Base-by-base conservation (phyloP, 768 basidiomycete genomes). In the Porpolomopsis calyptriformis region DNA sequence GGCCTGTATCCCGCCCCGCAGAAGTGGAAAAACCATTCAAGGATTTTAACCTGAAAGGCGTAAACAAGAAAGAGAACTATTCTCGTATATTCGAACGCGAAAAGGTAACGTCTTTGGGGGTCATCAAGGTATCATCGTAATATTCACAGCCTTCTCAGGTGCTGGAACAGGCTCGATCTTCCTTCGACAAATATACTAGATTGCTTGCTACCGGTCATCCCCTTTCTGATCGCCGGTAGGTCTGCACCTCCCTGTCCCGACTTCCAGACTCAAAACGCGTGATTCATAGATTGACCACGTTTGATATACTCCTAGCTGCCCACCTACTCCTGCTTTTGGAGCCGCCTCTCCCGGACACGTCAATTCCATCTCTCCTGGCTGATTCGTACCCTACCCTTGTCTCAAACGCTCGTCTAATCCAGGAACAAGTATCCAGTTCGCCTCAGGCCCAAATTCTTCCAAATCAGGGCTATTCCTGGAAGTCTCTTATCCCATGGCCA, bases 301-400 rank as follows among this genome's bases (percentile, higher is more conserved):
- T 87, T 14, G 87, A 90, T 50, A 58, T 82, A 19, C 57, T 77
- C 29, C 62, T 88, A 16, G 82, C 86, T 14, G 74, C 85, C 4
- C 82, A 86, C 50, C 65, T 82, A 22, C 68, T 85, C 25, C 65
- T 86, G 25, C 62, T 88, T 3, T 49, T 70, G 3, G 61, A 72
- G 37, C 73, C 80, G 4, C 72, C 76, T 29, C 80, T 79, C 46
- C 78, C 82, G 1, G 78, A 86, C 52, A 62, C 76, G 2, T 57
- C 78, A 12, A 50, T 89, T 6, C 68, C 73, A 55, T 65, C 68
- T 49, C 68, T 83, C 2, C 57, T 87, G 7, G 55, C 55, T 1
- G 72, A 74, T 4, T 70, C 73, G 3, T 86, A 79, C 56, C 73
- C 82, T 0, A 57, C 64, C 7, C 68, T 89, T 34, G 62, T 73